A percentile compares a stretch with the other conserved stretches of the same genome.
Conservation (phyloP, 192 early-diverging fungal genomes). For the Entomortierella beljakovae region DNA sequence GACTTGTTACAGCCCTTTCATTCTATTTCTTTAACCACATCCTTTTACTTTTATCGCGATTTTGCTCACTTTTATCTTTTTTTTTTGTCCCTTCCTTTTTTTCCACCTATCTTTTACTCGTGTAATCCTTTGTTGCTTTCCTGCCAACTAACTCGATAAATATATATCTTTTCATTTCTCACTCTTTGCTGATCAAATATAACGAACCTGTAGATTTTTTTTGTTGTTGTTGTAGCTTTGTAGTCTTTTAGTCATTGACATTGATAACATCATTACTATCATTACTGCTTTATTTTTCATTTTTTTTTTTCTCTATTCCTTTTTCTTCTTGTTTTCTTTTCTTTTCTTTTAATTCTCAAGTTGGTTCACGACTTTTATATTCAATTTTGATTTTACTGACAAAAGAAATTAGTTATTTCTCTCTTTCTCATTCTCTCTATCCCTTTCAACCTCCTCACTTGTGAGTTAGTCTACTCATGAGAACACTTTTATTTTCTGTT, state of each 20-base stretch:
- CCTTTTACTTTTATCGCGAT: neutral
- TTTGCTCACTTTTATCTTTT: neutral
- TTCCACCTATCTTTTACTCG: neutral
- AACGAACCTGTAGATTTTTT: no score
- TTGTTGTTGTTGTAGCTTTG: no score
- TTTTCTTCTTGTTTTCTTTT: no score
- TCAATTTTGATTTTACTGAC: no score
- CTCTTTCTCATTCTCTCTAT: neutral
- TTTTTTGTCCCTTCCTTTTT: neutral
- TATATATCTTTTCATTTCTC: no score
- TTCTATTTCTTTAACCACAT: neutral
- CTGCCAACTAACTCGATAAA: neutral
- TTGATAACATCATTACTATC: no score
- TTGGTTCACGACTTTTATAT: no score
- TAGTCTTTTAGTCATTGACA: neutral
- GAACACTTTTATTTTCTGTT: neutral
- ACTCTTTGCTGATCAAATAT: no score
- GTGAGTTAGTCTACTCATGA: constrained; percentile 25
- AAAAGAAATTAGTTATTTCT: no score
- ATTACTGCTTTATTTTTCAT: neutral
- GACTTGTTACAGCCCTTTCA: no score
- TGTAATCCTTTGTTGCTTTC: neutral
- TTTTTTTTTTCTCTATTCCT: neutral
- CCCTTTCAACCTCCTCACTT: constrained; percentile 7
- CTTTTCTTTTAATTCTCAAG: no score